Conservation (phyloP, 2,329 filamentous ascomycete genomes). For the Penicillium sp. region DNA sequence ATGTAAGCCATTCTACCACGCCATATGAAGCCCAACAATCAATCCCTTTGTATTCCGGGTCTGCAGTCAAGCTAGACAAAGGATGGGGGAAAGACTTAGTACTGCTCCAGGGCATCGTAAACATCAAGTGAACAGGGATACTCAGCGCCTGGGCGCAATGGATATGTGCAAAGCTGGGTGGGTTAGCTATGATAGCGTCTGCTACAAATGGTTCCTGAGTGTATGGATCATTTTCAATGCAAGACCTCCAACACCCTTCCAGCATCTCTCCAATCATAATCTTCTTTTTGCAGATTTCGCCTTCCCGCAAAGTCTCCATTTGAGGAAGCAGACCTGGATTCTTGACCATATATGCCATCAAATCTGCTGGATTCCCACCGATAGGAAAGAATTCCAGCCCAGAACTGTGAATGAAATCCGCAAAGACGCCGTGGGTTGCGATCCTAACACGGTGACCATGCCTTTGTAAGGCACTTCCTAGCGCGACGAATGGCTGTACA, state of each 20-base stretch:
- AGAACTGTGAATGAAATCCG: constrained; percentile 53
- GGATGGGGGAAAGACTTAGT: constrained; percentile 52
- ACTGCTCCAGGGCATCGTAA: constrained; percentile 54
- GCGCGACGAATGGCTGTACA: constrained; percentile 60
- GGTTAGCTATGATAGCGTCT: constrained; percentile 57
- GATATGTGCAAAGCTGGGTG: constrained; percentile 54
- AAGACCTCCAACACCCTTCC: constrained; percentile 42
- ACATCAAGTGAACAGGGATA: constrained; percentile 54
- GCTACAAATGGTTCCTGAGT: constrained; percentile 50
- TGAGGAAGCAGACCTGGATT: constrained; percentile 47
- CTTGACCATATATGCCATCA: constrained; percentile 55
- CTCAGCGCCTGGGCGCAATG: constrained; percentile 53
- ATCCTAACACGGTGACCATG: constrained; percentile 58
- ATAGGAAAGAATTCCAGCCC: constrained; percentile 60
- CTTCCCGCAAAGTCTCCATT: constrained; percentile 38
- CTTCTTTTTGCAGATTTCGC: constrained; percentile 33
- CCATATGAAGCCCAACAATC: constrained; percentile 50
- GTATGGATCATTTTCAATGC: constrained; percentile 34
- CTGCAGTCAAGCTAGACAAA: constrained; percentile 46
- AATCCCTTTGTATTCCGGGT: constrained; percentile 13
- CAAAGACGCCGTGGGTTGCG: constrained; percentile 57
- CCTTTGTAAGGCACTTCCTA: constrained; percentile 53
- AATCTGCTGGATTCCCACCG: constrained; percentile 55
- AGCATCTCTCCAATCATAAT: constrained; percentile 39
- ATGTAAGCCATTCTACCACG: constrained; percentile 51